Evolutionary conservation across 495 filamentous ascomycete genomes (phyloP).

Genomic region (Tuber microsphaerosporum): DNA sequence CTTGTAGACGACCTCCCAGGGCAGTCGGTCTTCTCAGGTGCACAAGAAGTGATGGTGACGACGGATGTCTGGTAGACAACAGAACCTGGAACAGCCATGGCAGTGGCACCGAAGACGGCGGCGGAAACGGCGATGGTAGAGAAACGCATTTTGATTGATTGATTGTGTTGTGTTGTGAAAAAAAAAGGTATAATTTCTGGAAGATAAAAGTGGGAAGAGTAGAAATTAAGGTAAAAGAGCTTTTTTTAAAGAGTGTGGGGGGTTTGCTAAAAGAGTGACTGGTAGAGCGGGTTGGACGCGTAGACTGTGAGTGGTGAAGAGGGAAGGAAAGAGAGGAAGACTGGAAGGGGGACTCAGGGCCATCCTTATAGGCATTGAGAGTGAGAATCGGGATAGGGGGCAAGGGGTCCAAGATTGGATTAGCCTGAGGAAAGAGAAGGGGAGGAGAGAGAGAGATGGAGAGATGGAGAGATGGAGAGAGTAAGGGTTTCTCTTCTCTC

Average conservation of each 20-base stretch:
- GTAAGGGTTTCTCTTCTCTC: conserved; percentile 38
- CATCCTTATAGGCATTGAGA: conserved; percentile 4
- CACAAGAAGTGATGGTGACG: conserved; percentile 52
- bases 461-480: neutral
- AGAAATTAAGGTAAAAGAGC: conserved; percentile 41
- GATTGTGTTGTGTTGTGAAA: conserved; percentile 20
- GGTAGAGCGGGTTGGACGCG: conserved; percentile 6
- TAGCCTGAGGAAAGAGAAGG: neutral
- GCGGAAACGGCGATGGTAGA: conserved; percentile 43
- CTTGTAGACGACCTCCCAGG: conserved; percentile 18
- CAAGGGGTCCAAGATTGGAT: neutral
- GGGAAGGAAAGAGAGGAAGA: conserved; percentile 33
- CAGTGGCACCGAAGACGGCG: conserved; percentile 50
- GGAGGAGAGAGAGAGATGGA: no score
- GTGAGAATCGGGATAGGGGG: neutral
- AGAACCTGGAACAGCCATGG: conserved; percentile 44
- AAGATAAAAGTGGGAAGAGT: conserved; percentile 25
- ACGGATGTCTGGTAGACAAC: conserved; percentile 52
- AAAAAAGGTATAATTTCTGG: conserved; percentile 29
- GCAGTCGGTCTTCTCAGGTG: conserved; percentile 36
- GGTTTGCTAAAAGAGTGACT: conserved; percentile 5
- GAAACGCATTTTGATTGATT: conserved; percentile 52
- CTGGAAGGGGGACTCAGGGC: neutral
- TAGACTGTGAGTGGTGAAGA: conserved; percentile 43
- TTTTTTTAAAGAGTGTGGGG: conserved; percentile 37